Base-by-base conservation (phyloP, 2,329 filamentous ascomycete species). In the Penicillium janthinellum region DNA sequence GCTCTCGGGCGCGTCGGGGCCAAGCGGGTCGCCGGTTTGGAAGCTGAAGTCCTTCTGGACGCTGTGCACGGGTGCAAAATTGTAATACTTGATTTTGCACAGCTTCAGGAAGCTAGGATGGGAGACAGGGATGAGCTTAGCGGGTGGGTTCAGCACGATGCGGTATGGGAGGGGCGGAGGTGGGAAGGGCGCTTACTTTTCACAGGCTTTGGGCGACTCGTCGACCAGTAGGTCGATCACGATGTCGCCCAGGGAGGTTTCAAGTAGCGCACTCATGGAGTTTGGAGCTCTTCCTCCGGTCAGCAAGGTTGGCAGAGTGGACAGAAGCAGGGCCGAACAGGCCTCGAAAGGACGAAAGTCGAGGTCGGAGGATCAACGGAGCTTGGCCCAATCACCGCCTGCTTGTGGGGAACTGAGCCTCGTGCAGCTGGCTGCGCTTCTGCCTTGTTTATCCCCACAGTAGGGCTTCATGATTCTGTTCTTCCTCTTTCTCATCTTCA, bases 31-130 rank as follows among this genome's bases (percentile, higher is more conserved):
- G 74, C 94, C 94, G 35, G 91, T 96, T 78, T 98, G 94, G 78
- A 96, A 96, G 62, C 93, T 96, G 78, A 97, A 98, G 78, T 92
- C 88, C 75, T 94, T 95, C 74, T 97, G 95, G 39, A 99, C 86
- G 67, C 89, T 92, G 79, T 97, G 91, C 56, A 98, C 81, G 28
- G 94, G 95, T 5, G 92, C 88, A 77, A 96, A 98, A 81, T 98
- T 98, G 87, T 97, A 99, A 81, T 98, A 99, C 81, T 97, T 99
- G 78, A 92, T 83, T 81, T 98, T 98, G 86, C 95, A 97, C 69
- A 99, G 90, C 84, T 99, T 98, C 58, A 99, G 82, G 77, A 99
- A 98, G 84, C 92, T 96, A 77, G 41, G 37, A 41, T 17, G 22
- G 64, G 74, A 71, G 68, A 68, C 38, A 68, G 69, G 71, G 71